Evolutionary conservation across 208 protist genomes (phyloP).

Genomic region (Sergeia podlipaevii): DNA sequence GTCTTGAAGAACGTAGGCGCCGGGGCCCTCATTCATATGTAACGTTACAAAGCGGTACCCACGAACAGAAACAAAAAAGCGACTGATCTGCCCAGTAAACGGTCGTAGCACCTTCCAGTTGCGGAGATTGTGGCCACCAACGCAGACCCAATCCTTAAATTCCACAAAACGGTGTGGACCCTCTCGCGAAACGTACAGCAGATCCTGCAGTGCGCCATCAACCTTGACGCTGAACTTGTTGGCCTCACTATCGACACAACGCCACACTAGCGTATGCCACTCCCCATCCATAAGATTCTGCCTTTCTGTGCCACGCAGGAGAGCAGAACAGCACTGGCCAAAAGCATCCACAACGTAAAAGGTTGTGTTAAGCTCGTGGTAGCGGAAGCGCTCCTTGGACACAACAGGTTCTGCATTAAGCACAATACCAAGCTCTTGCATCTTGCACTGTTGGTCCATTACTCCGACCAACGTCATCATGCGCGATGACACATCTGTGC

Average conservation of each 20-base stretch:
- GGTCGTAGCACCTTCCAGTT: constrained; percentile 69
- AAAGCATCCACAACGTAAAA: constrained; percentile 84
- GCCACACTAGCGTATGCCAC: constrained; percentile 89
- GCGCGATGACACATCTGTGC: constrained; percentile 60
- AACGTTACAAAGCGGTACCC: constrained; percentile 66
- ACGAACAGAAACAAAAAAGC: constrained; percentile 66
- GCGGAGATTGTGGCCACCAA: constrained; percentile 84
- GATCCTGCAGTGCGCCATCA: constrained; percentile 77
- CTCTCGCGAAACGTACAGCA: constrained; percentile 76
- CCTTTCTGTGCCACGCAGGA: constrained; percentile 78
- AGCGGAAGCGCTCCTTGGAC: constrained; percentile 75
- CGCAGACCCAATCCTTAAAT: constrained; percentile 77
- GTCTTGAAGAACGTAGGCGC: constrained; percentile 79
- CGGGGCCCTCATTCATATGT: constrained; percentile 80
- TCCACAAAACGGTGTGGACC: constrained; percentile 63
- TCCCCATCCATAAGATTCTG: constrained; percentile 81
- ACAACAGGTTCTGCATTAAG: constrained; percentile 83
- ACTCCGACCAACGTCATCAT: constrained; percentile 81
- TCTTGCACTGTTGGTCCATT: constrained; percentile 80
- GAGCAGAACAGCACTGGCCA: constrained; percentile 72
- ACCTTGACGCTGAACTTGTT: constrained; percentile 88
- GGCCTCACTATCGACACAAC: constrained; percentile 78
- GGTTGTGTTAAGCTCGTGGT: constrained; percentile 79
- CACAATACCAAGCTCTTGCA: constrained; percentile 85
- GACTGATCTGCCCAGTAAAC: constrained; percentile 71